Percentiles rank a stretch among this genome's conserved stretches.
These are phyloP conservation scores for Didymellaceae sp. DNA, from an alignment of 2,329 filamentous ascomycete genomes.

Conservation along the genomic window DNA sequence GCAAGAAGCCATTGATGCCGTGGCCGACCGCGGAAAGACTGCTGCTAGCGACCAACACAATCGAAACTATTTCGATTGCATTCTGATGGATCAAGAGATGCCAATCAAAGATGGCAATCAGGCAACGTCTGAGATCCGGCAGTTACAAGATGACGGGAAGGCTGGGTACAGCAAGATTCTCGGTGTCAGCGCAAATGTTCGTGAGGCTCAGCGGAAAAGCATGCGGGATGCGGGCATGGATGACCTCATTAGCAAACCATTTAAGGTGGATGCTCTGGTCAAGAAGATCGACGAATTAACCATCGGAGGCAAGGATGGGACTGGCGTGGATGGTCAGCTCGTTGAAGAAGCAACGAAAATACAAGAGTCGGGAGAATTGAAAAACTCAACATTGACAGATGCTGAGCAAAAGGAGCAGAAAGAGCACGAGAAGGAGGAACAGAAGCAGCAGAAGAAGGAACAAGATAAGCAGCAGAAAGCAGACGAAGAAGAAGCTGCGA, in stretches of 20 bases:
- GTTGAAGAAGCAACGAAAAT: neutral
- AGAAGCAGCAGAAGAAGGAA: neutral
- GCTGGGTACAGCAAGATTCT: slow-evolving; percentile 45
- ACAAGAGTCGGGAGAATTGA: neutral
- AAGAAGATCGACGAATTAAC: slow-evolving; percentile 36
- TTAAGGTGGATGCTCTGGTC: slow-evolving; percentile 47
- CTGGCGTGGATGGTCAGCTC: slow-evolving; percentile 3
- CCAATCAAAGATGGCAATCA: slow-evolving; percentile 53
- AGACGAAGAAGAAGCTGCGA: neutral
- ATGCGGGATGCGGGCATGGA: slow-evolving; percentile 49
- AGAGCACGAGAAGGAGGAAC: neutral
- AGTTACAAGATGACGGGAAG: slow-evolving; percentile 43
- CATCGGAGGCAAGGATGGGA: slow-evolving; percentile 11
- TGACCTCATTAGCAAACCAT: slow-evolving; percentile 49
- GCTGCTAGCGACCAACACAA: slow-evolving; percentile 17
- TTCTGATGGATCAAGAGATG: slow-evolving; percentile 56
- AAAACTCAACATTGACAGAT: neutral
- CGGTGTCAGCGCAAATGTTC: slow-evolving; percentile 50
- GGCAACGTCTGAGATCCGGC: slow-evolving; percentile 49
- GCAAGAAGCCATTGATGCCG: slow-evolving; percentile 52
- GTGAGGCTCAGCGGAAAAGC: slow-evolving; percentile 41
- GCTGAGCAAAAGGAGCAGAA: neutral
- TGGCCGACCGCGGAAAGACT: slow-evolving; percentile 35
- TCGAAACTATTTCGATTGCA: slow-evolving; percentile 48
- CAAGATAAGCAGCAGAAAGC: neutral